Conservation (phyloP, 805 yeast species). For the Martiniozyma abietophila region DNA sequence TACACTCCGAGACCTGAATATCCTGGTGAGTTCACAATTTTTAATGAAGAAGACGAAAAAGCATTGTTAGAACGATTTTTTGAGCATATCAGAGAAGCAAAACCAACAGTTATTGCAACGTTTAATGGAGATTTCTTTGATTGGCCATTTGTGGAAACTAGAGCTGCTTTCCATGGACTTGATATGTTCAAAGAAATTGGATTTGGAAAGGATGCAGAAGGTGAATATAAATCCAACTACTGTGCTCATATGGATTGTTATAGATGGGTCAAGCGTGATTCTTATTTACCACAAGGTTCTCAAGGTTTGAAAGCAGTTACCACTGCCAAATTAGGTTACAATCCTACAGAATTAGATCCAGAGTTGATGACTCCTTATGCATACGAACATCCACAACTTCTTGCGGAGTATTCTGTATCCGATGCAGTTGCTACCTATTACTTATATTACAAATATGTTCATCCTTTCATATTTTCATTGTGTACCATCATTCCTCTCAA, state of each 20-base stretch:
- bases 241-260: constrained; percentile 97
- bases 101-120: constrained; percentile 96
- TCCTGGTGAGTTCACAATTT: constrained; percentile 81
- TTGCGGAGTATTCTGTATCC: constrained; percentile 96
- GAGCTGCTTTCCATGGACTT: constrained; percentile 76
- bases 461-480: constrained; percentile 90
- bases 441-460: constrained; percentile 91
- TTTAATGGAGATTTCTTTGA: constrained; percentile 98
- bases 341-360: constrained; percentile 94
- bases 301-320: constrained; percentile 98
- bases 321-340: constrained; percentile 88
- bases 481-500: constrained; percentile 93
- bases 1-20: constrained; percentile 96
- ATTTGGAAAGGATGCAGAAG: constrained; percentile 79
- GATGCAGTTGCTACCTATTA: constrained; percentile 99
- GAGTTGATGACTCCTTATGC: constrained; percentile 99
- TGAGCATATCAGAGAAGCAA: constrained; percentile 79
- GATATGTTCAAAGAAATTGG: constrained; percentile 92
- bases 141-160: constrained; percentile 95
- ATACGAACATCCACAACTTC: constrained; percentile 78
- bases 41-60: constrained; percentile 82
- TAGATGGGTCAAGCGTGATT: constrained; percentile 97
- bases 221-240: constrained; percentile 84
- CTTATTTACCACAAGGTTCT: constrained; percentile 95
- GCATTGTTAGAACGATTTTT: constrained; percentile 68